Conservation (phyloP, 2,329 filamentous ascomycete genomes). For the Fusarium anthophilum region DNA sequence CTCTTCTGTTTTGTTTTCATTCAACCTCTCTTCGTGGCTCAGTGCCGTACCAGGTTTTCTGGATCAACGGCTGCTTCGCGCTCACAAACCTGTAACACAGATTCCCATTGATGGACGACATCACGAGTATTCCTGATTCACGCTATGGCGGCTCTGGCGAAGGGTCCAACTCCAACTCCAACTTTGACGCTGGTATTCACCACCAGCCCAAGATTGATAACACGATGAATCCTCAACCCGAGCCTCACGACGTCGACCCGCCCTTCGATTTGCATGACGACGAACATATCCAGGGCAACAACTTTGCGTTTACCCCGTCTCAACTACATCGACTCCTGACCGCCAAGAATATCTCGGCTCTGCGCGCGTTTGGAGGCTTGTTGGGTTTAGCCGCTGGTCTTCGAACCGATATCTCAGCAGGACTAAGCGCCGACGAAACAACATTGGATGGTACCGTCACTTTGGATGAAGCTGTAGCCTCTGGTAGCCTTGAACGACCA, state of each 20-base stretch:
- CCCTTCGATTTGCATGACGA: slow-evolving; percentile 43
- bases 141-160: slow-evolving; percentile 33
- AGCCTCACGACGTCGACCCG: background rate
- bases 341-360: slow-evolving; percentile 58
- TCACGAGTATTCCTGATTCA: slow-evolving; percentile 36
- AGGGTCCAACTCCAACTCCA: slow-evolving; percentile 23
- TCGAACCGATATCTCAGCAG: slow-evolving; percentile 57
- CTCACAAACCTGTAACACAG: background rate
- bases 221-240: slow-evolving; percentile 12
- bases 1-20: background rate
- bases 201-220: slow-evolving; percentile 13
- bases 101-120: slow-evolving; percentile 44
- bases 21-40: background rate
- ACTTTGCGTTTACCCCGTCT: slow-evolving; percentile 63
- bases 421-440: slow-evolving; percentile 61
- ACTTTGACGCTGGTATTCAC: slow-evolving; percentile 10
- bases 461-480: slow-evolving; percentile 60
- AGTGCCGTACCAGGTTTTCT: background rate
- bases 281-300: slow-evolving; percentile 48
- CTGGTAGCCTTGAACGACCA: slow-evolving; percentile 46
- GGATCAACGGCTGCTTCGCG: background rate
- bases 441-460: slow-evolving; percentile 55
- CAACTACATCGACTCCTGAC: slow-evolving; percentile 64
- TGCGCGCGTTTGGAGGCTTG: slow-evolving; percentile 63
- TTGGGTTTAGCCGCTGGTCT: slow-evolving; percentile 62